These are phyloP conservation scores for Botrytis sinoallii DNA, from an alignment of 2,329 filamentous ascomycete genomes.

Conservation along the genomic window DNA sequence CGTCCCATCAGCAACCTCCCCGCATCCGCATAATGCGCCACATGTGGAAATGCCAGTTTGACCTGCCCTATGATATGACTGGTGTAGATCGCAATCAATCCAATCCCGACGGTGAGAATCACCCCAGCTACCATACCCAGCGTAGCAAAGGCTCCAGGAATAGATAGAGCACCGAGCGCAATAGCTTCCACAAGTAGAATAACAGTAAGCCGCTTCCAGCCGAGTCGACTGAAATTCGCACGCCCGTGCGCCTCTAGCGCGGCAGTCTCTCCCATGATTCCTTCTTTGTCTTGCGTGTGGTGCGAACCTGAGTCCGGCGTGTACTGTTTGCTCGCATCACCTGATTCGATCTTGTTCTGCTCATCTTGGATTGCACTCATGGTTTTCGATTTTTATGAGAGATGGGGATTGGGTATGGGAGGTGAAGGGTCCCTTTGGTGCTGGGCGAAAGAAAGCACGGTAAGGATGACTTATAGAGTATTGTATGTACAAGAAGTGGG, in stretches of 20 bases:
- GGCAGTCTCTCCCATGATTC: not conserved
- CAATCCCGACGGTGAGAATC: constrained; percentile 28
- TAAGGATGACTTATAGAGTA: not conserved
- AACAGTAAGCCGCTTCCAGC: not conserved
- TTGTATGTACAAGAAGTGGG: not conserved
- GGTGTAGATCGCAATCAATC: constrained; percentile 43
- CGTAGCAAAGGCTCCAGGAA: constrained; percentile 31
- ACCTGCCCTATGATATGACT: constrained; percentile 42
- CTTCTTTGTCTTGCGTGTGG: not conserved
- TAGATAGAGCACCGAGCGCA: constrained; percentile 24
- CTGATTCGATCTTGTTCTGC: not conserved
- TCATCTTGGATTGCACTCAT: not conserved
- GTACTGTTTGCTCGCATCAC: not conserved
- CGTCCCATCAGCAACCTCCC: constrained; percentile 52
- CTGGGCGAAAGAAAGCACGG: not conserved
- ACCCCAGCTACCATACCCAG: constrained; percentile 34
- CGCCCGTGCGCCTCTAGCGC: not conserved
- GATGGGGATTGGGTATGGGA: not conserved
- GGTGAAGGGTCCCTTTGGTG: not conserved
- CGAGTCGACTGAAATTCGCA: not conserved
- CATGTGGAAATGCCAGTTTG: constrained; percentile 31
- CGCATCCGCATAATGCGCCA: constrained; percentile 48
- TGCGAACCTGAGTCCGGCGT: not conserved
- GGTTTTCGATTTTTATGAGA: not conserved
- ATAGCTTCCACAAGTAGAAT: not conserved